Evolutionary conservation across 768 basidiomycete genomes (phyloP), one percentile per base, ranked within the genome.

Genomic region (Tulasnella sp.): DNA sequence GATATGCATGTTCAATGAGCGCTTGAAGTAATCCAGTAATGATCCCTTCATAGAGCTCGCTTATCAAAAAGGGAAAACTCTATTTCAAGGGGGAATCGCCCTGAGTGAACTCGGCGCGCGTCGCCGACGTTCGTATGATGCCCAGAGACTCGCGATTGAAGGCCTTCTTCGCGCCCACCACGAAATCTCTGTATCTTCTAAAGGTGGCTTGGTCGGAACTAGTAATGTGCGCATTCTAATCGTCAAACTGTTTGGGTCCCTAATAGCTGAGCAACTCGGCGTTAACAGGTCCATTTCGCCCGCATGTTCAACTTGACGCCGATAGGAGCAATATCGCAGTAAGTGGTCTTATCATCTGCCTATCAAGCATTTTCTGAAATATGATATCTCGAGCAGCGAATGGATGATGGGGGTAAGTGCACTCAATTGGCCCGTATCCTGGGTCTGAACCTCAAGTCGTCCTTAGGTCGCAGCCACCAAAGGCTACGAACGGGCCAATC

Each of bases 301-400:
- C 87, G 87, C 78, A 92, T 91, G 82, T 90, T 94, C 81, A 86
- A 85, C 32, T 78, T 95, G 32, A 83, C 82, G 26, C 91, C 91
- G 0, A 86, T 93, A 39, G 96, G 96, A 10, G 95, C 94, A 1
- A 93, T 95, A 74, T 93, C 93, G 15, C 94, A 95, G 93, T 95
- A 84, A 81, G 91, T 87, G 40, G 77, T 23, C 74, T 26, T 35
- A 70, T 40, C 32, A 70, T 40, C 39, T 29, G 73, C 48, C 39
- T 23, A 71, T 78, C 81, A 83, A 77, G n/a, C 80, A 46, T 23
- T 72, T 18, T 29, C 16, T 70, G 6, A 20, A 44, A 37, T n/a
- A 26, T 26, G 18, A 29, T 44, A 37, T 29, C 11, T 18, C 71
- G 5, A 67, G 4, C 61, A 93, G 93, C 82, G 94, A 95, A 85